Percentiles rank a stretch among this genome's conserved stretches.
These are phyloP conservation scores for Saccharum spontaneum DNA, from an alignment of 176 grass and related monocot species.

Conservation along the genomic window DNA sequence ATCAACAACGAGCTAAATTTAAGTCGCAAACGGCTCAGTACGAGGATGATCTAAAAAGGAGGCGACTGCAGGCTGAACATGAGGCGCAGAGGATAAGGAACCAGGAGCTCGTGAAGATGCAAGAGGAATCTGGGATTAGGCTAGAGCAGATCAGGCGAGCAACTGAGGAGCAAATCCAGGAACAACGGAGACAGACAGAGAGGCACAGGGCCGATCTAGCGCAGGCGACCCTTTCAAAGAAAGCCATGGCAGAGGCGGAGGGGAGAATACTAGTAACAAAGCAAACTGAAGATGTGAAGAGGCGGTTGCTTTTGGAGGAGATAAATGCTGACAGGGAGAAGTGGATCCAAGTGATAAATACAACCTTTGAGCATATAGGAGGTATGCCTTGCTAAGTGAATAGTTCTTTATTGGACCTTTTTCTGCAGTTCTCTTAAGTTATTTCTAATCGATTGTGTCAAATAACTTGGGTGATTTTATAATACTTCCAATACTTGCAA, in stretches of 20 bases:
- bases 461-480: neutral
- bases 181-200: constrained; percentile 63
- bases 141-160: constrained; percentile 72
- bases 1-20: constrained; percentile 57
- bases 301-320: constrained; percentile 52
- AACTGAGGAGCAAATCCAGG: constrained; percentile 80
- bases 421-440: constrained; percentile 12
- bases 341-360: constrained; percentile 89
- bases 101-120: constrained; percentile 94
- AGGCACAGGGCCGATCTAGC: constrained; percentile 57
- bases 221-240: constrained; percentile 29
- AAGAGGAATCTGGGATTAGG: constrained; percentile 83
- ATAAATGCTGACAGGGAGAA: constrained; percentile 89
- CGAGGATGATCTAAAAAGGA: constrained; percentile 84
- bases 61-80: constrained; percentile 70
- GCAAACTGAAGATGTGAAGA: constrained; percentile 66
- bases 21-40: constrained; percentile 74
- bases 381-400: constrained; percentile 40
- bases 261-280: constrained; percentile 42
- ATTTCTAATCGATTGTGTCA: neutral
- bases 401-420: constrained; percentile 15
- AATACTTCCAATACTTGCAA: neutral
- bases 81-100: constrained; percentile 90
- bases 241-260: constrained; percentile 53
- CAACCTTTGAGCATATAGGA: constrained; percentile 96